Evolutionary conservation across 2,329 filamentous ascomycete species (phyloP).

Genomic region (Cyphellophora attinorum): DNA sequence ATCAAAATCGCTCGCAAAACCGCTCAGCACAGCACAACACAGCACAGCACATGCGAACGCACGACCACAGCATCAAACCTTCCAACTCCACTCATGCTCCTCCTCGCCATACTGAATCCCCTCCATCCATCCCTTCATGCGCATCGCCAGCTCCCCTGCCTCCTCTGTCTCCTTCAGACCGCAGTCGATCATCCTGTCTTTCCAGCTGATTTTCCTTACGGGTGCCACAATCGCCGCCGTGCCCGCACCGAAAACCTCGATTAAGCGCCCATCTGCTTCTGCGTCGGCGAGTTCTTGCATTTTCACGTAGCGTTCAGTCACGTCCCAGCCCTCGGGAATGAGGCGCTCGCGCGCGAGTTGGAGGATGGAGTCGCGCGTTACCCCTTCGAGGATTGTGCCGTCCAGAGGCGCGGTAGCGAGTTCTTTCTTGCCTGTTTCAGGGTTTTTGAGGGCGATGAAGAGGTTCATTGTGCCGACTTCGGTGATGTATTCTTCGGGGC

Average conservation of each 20-base stretch:
- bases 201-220: slow-evolving; percentile 82
- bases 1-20: no score
- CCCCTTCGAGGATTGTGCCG: slow-evolving; percentile 90
- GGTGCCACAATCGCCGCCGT: slow-evolving; percentile 93
- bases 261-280: slow-evolving; percentile 68
- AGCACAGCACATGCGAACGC: slow-evolving; percentile 1
- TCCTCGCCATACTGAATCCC: slow-evolving; percentile 90
- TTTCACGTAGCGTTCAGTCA: slow-evolving; percentile 82
- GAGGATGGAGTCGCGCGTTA: slow-evolving; percentile 88
- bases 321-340: slow-evolving; percentile 73
- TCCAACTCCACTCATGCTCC: slow-evolving; percentile 72
- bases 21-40: background rate
- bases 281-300: slow-evolving; percentile 81
- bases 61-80: slow-evolving; percentile 8
- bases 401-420: slow-evolving; percentile 91
- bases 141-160: slow-evolving; percentile 72
- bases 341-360: slow-evolving; percentile 74
- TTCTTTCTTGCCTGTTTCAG: slow-evolving; percentile 81
- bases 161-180: slow-evolving; percentile 73
- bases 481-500: slow-evolving; percentile 88
- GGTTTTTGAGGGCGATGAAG: slow-evolving; percentile 77
- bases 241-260: slow-evolving; percentile 90
- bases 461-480: slow-evolving; percentile 99
- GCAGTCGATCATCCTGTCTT: slow-evolving; percentile 69
- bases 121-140: slow-evolving; percentile 96